Percentiles rank a stretch among this genome's conserved stretches.
Conservation (phyloP, 78 protist genomes). For the Pirum gemmata region DNA sequence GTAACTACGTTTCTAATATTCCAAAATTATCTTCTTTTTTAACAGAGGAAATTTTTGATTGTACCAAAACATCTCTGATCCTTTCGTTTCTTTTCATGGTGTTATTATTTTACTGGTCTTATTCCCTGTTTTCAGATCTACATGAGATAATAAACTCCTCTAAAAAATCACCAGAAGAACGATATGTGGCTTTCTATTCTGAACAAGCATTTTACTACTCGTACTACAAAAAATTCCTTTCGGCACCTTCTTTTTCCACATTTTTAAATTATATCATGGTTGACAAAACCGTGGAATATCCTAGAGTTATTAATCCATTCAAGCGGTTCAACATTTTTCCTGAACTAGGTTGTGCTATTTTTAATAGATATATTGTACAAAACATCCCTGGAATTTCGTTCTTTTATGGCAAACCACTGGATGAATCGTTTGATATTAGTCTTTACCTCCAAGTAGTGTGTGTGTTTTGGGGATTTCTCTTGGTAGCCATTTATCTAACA, state of each 20-base stretch:
- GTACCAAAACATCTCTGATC: too few species aligned
- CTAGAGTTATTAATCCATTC: background rate
- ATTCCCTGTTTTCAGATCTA: too few species aligned
- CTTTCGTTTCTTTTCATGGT: too few species aligned
- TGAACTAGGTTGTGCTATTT: slow-evolving; percentile 12
- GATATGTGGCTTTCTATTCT: too few species aligned
- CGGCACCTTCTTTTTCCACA: background rate
- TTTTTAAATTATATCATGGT: background rate
- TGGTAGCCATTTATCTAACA: background rate
- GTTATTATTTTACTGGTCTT: too few species aligned
- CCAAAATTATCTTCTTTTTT: too few species aligned
- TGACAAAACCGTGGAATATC: slow-evolving; percentile 18
- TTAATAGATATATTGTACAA: background rate
- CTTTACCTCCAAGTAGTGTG: background rate
- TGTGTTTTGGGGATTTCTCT: background rate
- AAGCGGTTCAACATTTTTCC: slow-evolving; percentile 37
- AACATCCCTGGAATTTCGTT: slow-evolving; percentile 3
- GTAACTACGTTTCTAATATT: too few species aligned
- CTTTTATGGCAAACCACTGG: background rate
- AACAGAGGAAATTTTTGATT: too few species aligned
- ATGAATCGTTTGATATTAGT: too few species aligned
- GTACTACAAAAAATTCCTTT: slow-evolving; percentile 1
- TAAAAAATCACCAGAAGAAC: too few species aligned
- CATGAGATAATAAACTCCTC: too few species aligned
- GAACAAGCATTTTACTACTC: slow-evolving; percentile 44